Evolutionary conservation across 495 filamentous ascomycete species (phyloP).

Genomic region (Amphirosellinia nigrospora): DNA sequence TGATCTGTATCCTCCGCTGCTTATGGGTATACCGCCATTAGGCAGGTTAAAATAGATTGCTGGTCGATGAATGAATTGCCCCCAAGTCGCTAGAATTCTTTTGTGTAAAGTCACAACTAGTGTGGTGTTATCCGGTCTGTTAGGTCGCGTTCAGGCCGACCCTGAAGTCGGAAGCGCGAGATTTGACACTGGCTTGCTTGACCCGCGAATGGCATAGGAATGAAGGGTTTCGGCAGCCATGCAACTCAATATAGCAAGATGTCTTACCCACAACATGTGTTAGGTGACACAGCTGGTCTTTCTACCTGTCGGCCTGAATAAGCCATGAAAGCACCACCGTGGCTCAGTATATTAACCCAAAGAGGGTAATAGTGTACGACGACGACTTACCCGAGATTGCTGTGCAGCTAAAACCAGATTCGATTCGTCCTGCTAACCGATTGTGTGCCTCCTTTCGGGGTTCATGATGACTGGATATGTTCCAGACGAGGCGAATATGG

Average conservation of each 20-base stretch:
- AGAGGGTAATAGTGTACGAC: slow-evolving; percentile 1
- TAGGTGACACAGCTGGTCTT: slow-evolving; percentile 3
- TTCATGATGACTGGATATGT: slow-evolving; percentile 3
- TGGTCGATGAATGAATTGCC: neutral
- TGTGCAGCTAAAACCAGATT: slow-evolving; percentile 5
- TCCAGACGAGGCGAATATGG: neutral
- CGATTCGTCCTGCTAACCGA: slow-evolving; percentile 18
- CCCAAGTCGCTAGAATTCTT: neutral
- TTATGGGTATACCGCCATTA: neutral
- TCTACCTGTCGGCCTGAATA: neutral
- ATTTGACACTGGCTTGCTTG: neutral
- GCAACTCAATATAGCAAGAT: neutral
- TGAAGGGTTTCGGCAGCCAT: neutral
- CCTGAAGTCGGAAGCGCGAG: neutral
- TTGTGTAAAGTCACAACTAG: neutral
- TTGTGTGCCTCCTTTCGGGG: neutral
- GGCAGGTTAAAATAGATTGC: no score
- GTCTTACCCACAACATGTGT: slow-evolving; percentile 2
- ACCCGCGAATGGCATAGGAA: neutral
- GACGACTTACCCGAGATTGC: slow-evolving; percentile 17
- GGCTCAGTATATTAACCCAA: neutral
- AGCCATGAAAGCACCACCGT: neutral
- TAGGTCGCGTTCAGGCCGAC: slow-evolving; percentile 5
- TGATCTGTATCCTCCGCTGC: slow-evolving; percentile 19
- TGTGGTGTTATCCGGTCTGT: slow-evolving; percentile 11